phyloP scores from a whole-genome alignment of 2,329 filamentous ascomycete genomes.

The Dendrostoma leiphaemia region DNA sequence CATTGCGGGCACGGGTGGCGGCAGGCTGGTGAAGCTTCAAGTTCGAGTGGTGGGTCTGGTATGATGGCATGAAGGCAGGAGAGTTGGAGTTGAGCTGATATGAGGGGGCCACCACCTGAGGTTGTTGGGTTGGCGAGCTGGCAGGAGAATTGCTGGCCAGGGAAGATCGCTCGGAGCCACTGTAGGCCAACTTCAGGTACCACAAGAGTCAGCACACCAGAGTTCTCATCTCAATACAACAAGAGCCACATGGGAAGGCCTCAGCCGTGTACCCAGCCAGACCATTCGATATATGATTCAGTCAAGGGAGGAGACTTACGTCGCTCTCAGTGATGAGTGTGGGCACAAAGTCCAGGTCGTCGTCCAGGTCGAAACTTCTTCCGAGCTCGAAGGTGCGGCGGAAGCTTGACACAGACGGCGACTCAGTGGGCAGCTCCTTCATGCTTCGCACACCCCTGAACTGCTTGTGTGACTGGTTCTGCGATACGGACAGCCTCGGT shows the following conservation, averaged over 20 bases:
- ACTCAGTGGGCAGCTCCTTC: slow-evolving; percentile 75
- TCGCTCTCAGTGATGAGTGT: slow-evolving; percentile 89
- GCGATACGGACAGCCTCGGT: slow-evolving; percentile 74
- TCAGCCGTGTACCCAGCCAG: neutral
- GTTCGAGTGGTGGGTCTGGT: slow-evolving; percentile 62
- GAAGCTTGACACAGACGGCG: slow-evolving; percentile 73
- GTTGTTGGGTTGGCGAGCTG: slow-evolving; percentile 86
- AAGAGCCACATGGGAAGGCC: too few relatives aligned
- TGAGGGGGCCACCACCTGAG: slow-evolving; percentile 74
- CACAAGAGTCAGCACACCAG: slow-evolving; percentile 33
- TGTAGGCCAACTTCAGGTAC: slow-evolving; percentile 38
- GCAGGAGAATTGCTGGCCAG: slow-evolving; percentile 92
- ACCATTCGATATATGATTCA: too few relatives aligned
- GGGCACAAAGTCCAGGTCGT: slow-evolving; percentile 95
- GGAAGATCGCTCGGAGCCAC: slow-evolving; percentile 81
- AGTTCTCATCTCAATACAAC: too few relatives aligned
- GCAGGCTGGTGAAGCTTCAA: slow-evolving; percentile 89
- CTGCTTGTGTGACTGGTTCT: slow-evolving; percentile 77
- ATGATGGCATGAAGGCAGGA: slow-evolving; percentile 63
- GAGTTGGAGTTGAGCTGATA: slow-evolving; percentile 71
- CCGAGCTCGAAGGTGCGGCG: slow-evolving; percentile 87
- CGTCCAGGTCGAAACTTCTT: slow-evolving; percentile 91
- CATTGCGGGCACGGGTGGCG: slow-evolving; percentile 85
- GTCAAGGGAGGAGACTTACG: slow-evolving; percentile 69
- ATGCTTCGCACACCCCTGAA: slow-evolving; percentile 81